phyloP scores from a whole-genome alignment of 495 filamentous ascomycete species.

The Podospora appendiculata region DNA sequence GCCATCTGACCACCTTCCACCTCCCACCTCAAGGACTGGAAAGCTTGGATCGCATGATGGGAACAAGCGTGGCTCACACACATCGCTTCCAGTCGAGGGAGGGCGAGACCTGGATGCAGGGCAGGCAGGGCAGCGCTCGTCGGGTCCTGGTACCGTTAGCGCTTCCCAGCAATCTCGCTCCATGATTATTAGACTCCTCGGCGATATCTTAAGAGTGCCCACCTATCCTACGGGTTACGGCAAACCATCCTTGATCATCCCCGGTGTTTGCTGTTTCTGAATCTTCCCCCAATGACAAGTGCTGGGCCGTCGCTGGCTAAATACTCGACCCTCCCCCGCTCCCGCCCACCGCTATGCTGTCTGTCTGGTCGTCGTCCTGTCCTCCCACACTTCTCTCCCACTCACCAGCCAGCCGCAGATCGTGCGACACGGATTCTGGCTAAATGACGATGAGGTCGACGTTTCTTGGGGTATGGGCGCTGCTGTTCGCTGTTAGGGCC shows the following conservation, averaged over 20 bases:
- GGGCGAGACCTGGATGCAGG: too few species aligned
- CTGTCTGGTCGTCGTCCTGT: not conserved
- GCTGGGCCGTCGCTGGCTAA: conserved; percentile 11
- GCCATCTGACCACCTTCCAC: too few species aligned
- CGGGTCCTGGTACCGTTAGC: not conserved
- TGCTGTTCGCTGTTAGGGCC: conserved; percentile 13
- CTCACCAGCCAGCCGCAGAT: conserved; percentile 13
- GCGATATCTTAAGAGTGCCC: too few species aligned
- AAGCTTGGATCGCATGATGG: too few species aligned
- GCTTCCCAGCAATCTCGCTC: conserved; percentile 17
- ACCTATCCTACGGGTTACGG: too few species aligned
- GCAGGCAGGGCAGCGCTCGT: not conserved
- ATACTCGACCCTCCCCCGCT: conserved; percentile 7
- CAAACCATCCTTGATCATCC: not conserved
- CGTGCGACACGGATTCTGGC: conserved; percentile 7
- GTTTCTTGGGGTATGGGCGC: conserved; percentile 3
- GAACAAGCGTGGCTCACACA: too few species aligned
- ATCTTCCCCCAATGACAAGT: conserved; percentile 7
- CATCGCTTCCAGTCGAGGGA: conserved; percentile 1
- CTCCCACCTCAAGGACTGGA: too few species aligned
- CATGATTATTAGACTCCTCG: conserved; percentile 9
- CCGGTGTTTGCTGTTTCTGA: conserved; percentile 15
- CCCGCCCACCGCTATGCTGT: not conserved
- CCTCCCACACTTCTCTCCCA: conserved; percentile 1
- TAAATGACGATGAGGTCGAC: conserved; percentile 6